Base-by-base conservation (phyloP, 2,329 filamentous ascomycete genomes). In the Colletotrichum sansevieriae region DNA sequence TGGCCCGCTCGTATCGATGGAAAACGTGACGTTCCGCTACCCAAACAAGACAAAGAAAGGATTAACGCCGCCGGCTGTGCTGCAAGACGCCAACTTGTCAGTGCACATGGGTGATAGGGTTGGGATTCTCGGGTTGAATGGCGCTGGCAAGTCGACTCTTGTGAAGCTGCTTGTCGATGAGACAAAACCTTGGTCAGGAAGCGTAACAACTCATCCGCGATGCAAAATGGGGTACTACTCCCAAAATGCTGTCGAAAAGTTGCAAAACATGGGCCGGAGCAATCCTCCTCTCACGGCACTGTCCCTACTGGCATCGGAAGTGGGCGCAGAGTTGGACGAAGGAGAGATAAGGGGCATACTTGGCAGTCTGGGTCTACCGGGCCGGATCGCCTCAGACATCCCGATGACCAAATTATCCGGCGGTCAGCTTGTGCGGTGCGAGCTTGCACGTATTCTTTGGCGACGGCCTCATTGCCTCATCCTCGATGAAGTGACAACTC, bases 401-500 rank as follows among this genome's bases (percentile, higher is more conserved):
- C 91, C 93, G 0, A 78, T 97, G 0, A 78, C 80, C n/a, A 88
- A 90, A 75, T 83, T 97, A 1, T 95, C 92, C 0, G 93, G 93
- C 46, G 94, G 93, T 0, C 94, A 97, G 78, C 86, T 93, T 22
- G 91, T 92, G 56, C 81, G 86, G 18, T 82, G 83, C 61, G 89
- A 91, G 69, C 81, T 95, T 57, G 91, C 91, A 1, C 85, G 88
- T 55, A 79, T 94, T n/a, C 80, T 95, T 41, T 91, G 90, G 85
- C 82, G 81, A 46, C 83, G 87, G 3, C 92, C 92, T 20, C 92
- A 95, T 72, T 86, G 92, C 65, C 84, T 95, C 2, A 85, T 95
- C 6, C 85, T 95, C 8, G 93, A 95, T 76, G 94, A 94, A 77
- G 90, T 94, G 25, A 96, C 93, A 7, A 95, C 93, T 1, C 94